A percentile compares a stretch with the other conserved stretches of the same genome.
Evolutionary conservation across 176 grass and related monocot genomes (phyloP).

Genomic region (Triticum monococcum): DNA sequence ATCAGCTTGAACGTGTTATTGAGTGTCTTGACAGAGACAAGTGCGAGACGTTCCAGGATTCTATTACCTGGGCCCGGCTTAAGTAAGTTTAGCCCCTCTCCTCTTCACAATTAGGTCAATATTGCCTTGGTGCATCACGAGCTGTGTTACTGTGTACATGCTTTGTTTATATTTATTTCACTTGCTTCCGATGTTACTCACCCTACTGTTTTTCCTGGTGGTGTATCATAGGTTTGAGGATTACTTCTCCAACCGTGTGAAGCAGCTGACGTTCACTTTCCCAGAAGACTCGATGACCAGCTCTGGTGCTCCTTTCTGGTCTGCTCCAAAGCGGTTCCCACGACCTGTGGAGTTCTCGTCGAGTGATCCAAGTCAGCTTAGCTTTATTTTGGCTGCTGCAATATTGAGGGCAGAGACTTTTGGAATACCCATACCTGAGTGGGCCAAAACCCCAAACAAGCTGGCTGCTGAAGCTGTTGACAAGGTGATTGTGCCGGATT

Average conservation of each 20-base stretch:
- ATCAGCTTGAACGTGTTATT: slow-evolving; percentile 74
- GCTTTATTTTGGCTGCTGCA: slow-evolving; percentile 66
- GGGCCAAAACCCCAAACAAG: slow-evolving; percentile 65
- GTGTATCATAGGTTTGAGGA: slow-evolving; percentile 69
- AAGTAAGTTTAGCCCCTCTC: slow-evolving; percentile 41
- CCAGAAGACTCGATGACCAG: slow-evolving; percentile 80
- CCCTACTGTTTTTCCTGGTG: neutral
- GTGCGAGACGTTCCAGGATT: slow-evolving; percentile 88
- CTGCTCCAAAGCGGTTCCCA: slow-evolving; percentile 89
- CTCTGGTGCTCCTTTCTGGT: slow-evolving; percentile 89
- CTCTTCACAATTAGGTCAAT: neutral
- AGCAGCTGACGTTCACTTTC: slow-evolving; percentile 84
- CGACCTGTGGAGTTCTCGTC: slow-evolving; percentile 67
- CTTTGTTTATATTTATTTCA: slow-evolving; percentile 4
- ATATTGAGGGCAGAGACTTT: slow-evolving; percentile 87
- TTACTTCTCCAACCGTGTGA: slow-evolving; percentile 79
- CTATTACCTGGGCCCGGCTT: slow-evolving; percentile 74
- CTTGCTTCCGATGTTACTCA: neutral
- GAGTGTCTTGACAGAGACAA: slow-evolving; percentile 78
- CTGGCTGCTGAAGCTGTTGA: slow-evolving; percentile 71
- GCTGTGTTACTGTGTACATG: neutral
- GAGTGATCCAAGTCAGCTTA: slow-evolving; percentile 58
- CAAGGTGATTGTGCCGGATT: slow-evolving; percentile 69
- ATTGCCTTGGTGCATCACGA: neutral
- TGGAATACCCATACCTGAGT: slow-evolving; percentile 67